Evolutionary conservation across 768 basidiomycete species (phyloP).

Genomic region (Collybiopsis confluens): DNA sequence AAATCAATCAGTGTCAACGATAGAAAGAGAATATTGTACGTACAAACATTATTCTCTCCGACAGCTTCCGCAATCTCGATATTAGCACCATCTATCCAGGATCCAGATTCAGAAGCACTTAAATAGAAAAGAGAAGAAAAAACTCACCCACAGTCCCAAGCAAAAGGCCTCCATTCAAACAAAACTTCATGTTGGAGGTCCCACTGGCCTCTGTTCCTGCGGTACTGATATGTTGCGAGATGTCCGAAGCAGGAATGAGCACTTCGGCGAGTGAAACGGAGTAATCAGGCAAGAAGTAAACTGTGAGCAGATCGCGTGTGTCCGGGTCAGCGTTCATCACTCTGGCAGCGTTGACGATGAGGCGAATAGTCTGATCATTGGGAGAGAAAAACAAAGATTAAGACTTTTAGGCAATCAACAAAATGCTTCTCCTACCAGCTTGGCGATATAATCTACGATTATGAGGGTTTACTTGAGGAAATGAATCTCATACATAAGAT

Average conservation of each 20-base stretch:
- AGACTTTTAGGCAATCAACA: neutral
- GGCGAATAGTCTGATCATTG: constrained; percentile 66
- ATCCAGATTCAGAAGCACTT: neutral
- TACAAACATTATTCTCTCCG: constrained; percentile 88
- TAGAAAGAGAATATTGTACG: constrained; percentile 29
- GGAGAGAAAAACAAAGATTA: neutral
- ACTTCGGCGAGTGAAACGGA: constrained; percentile 80
- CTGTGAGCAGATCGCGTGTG: constrained; percentile 77
- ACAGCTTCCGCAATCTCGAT: constrained; percentile 97
- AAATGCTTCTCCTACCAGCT: constrained; percentile 48
- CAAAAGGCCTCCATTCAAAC: constrained; percentile 84
- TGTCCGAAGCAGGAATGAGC: constrained; percentile 88
- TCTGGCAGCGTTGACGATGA: constrained; percentile 87
- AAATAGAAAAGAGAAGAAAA: neutral
- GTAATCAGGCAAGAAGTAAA: constrained; percentile 97
- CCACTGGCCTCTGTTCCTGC: constrained; percentile 81
- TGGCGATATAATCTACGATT: constrained; percentile 78
- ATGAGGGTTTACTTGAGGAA: neutral
- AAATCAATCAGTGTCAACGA: neutral
- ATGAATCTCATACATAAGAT: too few species aligned
- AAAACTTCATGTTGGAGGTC: constrained; percentile 87
- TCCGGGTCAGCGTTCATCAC: constrained; percentile 83
- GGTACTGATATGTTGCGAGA: constrained; percentile 95
- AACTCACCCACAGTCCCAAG: constrained; percentile 72
- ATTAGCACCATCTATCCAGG: constrained; percentile 75